Evolutionary conservation across 106 monocot species (phyloP), one percentile per base, ranked within the genome.

Genomic region (Acorus calamus): DNA sequence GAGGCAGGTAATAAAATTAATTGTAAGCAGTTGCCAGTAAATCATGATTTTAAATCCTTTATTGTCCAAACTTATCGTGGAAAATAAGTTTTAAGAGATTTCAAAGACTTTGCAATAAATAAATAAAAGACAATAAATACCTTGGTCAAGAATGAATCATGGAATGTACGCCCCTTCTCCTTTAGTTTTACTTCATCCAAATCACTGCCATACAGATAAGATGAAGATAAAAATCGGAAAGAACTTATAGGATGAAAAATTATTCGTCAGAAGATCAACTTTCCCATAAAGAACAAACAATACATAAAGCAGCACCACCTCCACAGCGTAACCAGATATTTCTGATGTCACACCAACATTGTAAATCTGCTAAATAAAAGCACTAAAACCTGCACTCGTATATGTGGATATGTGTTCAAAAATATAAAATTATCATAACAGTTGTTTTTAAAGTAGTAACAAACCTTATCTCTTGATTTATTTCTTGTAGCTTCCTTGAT

Each of bases 391-490:
- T 28, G 28, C 28, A 28, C 28, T 28, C 28, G 28, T 28, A 28
- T 28, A 28, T 28, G 28, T 28, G 1, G 28, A 28, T 28, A 28
- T 0, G 28, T 28, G 28, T 28, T 28, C 28, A 28, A 28, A 28
- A 28, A 28, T 28, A 28, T 28, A 28, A 28, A 28, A 28, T 28
- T 28, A 28, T 28, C 28, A 28, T 28, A 28, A 28, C 28, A 28
- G 28, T 28, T 28, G 28, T 28, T 28, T 28, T 28, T 0, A 28
- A 28, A 28, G 28, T 28, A 28, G 28, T 28, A 28, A 28, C 5
- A 47, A 42, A 88, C 89, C 88, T 69, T 61, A 92, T 59, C 73
- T 92, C 92, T 75, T 88, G 79, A 84, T 65, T 88, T 14, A 80
- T 58, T 57, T 88, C 85, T 47, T 68, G 77, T 43, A 92, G 70